Evolutionary conservation across 1,284 basidiomycete species (phyloP), one percentile per base, ranked within the genome.

Genomic region (Ganoderma meredithae): DNA sequence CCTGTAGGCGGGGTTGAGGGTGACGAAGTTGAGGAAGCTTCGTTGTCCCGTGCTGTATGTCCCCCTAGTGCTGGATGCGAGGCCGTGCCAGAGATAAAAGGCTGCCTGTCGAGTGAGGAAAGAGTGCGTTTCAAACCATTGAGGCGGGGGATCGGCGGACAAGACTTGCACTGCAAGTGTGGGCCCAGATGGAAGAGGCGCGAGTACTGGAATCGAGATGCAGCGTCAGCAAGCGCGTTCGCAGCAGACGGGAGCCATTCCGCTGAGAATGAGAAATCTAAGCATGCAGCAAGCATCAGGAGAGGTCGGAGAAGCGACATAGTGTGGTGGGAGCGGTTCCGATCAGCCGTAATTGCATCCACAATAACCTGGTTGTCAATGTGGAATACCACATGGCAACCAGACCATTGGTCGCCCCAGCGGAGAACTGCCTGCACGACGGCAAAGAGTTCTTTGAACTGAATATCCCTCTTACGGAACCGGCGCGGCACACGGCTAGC

Each of bases 21-120:
- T 49, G 53, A 77, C 62, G 62, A 78, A 81, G 33, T 79, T 65
- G 68, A 80, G 63, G 69, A 76, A 81, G 22, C 73, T 77, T 5
- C 60, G 43, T 56, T 81, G 80, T 4, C 76, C 74, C 0, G 77
- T 72, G 31, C 70, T 71, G 70, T 79, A 79, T n/a, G 68, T 74
- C 10, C 62, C 55, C 31, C 75, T 71, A 41, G 79, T 79, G 61
- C 72, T 75, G 64, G 76, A 69, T 55, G 77, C 77, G 31, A 79
- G 73, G 3, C 78, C 75, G 63, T 77, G 75, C 75, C 75, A 79
- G 63, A 67, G 65, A 25, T 67, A 67, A 15, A 9, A 19, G 58
- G 66, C 66, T 17, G 61, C 66, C n/a, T 22, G 58, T 60, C 49
- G 62, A 31, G 66, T 64, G 66, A 60, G 49, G 17, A 58, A 41